These are phyloP conservation scores for Alternaria tenuissima DNA, from an alignment of 2,329 filamentous ascomycete genomes.

Conservation along the genomic window DNA sequence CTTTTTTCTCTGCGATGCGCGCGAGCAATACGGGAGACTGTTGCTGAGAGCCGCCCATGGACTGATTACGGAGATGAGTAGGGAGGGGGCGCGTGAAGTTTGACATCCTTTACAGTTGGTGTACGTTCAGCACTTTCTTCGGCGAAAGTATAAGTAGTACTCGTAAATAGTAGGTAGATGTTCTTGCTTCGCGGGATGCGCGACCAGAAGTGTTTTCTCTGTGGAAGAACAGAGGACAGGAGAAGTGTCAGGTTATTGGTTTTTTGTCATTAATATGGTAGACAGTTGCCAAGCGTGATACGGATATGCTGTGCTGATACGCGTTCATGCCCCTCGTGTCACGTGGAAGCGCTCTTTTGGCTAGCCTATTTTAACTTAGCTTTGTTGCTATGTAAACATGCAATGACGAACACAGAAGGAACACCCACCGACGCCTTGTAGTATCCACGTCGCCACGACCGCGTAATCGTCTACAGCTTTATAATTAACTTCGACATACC, in stretches of 20 bases:
- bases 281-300: background rate
- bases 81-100: constrained; percentile 60
- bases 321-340: constrained; percentile 35
- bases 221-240: too few species aligned
- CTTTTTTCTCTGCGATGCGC: constrained; percentile 85
- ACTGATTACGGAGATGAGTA: constrained; percentile 68
- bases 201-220: too few species aligned
- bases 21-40: constrained; percentile 76
- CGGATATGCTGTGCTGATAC: constrained; percentile 3
- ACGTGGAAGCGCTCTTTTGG: constrained; percentile 27
- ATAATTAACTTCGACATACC: constrained; percentile 47
- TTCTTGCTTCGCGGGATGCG: background rate
- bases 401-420: constrained; percentile 15
- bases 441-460: constrained; percentile 15
- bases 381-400: constrained; percentile 48
- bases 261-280: background rate
- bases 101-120: constrained; percentile 41
- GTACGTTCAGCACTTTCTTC: background rate
- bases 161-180: background rate
- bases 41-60: constrained; percentile 52
- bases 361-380: constrained; percentile 1
- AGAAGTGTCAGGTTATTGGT: background rate
- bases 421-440: constrained; percentile 5
- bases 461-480: constrained; percentile 18
- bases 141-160: background rate